Percentiles rank a stretch among this genome's conserved stretches.
These are phyloP conservation scores for Botryotinia calthae DNA, from an alignment of 2,329 filamentous ascomycete genomes.

Conservation along the genomic window DNA sequence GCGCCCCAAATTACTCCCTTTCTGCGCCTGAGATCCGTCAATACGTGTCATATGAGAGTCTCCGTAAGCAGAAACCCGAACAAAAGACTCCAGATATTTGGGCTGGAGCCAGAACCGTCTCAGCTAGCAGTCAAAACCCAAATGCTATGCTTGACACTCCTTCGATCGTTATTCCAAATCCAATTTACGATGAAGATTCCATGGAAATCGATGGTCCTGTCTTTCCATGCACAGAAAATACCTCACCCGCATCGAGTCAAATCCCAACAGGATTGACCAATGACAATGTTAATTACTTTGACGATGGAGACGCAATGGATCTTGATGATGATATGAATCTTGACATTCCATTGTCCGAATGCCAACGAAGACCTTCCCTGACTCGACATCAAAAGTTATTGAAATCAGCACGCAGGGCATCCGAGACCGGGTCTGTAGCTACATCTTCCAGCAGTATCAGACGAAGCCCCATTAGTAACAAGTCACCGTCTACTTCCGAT, in stretches of 20 bases:
- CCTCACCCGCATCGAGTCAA: not conserved
- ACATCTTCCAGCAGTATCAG: not conserved
- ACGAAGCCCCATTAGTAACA: not conserved
- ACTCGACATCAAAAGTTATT: not conserved
- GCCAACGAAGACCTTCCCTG: not conserved
- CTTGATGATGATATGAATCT: not conserved
- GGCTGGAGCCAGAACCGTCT: not conserved
- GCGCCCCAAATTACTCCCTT: accelerated
- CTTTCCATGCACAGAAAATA: accelerated
- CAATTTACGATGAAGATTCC: not conserved
- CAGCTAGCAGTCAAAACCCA: too few relatives aligned
- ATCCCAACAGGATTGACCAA: not conserved
- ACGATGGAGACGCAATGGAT: not conserved
- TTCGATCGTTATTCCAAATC: accelerated
- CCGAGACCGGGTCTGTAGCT: not conserved
- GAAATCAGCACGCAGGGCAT: not conserved
- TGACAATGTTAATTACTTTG: not conserved
- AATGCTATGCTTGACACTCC: not conserved
- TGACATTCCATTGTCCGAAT: not conserved
- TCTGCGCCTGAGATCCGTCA: not conserved
- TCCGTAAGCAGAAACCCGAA: not conserved
- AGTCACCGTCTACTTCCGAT: not conserved
- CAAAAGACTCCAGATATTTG: not conserved
- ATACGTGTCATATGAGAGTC: not conserved
- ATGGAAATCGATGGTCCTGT: not conserved